Evolutionary conservation across 1,284 basidiomycete genomes (phyloP).

Genomic region (Tilletiopsis washingtonensis): DNA sequence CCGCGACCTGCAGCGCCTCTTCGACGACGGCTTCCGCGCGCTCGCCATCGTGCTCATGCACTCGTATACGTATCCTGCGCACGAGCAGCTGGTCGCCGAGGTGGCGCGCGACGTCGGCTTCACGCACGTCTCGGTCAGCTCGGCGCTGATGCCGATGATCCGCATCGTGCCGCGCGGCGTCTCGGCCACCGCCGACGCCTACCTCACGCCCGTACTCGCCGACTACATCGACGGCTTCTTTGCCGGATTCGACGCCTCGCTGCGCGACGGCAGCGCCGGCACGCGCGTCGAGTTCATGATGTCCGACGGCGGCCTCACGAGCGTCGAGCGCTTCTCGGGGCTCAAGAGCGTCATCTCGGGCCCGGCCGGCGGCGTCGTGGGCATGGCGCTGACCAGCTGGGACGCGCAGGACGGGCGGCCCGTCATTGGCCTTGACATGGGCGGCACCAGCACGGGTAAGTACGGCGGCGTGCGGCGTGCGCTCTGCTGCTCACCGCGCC

Average conservation of each 20-base stretch:
- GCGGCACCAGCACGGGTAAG: constrained; percentile 57
- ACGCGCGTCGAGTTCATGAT: constrained; percentile 47
- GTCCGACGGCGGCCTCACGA: constrained; percentile 65
- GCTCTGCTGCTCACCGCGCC: neutral
- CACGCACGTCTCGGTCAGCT: constrained; percentile 76
- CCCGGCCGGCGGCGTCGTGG: constrained; percentile 80
- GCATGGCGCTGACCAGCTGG: constrained; percentile 75
- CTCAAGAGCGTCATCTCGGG: constrained; percentile 80
- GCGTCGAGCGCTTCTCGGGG: constrained; percentile 75
- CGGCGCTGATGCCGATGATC: constrained; percentile 84
- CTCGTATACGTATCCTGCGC: constrained; percentile 81
- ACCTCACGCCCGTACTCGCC: constrained; percentile 80
- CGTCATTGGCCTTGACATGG: constrained; percentile 57
- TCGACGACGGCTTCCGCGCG: constrained; percentile 69
- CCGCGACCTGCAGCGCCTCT: constrained; percentile 62
- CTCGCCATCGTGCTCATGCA: constrained; percentile 80
- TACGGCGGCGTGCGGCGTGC: neutral
- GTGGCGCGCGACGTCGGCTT: constrained; percentile 75
- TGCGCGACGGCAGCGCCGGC: constrained; percentile 51
- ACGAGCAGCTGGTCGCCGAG: constrained; percentile 65
- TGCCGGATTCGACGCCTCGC: constrained; percentile 69
- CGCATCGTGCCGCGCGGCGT: constrained; percentile 80
- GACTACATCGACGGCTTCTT: constrained; percentile 90
- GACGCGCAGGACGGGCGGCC: constrained; percentile 60
- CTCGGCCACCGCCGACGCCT: constrained; percentile 89